phyloP scores from a whole-genome alignment of 2,329 filamentous ascomycete genomes.

The Microdochium nivale region DNA sequence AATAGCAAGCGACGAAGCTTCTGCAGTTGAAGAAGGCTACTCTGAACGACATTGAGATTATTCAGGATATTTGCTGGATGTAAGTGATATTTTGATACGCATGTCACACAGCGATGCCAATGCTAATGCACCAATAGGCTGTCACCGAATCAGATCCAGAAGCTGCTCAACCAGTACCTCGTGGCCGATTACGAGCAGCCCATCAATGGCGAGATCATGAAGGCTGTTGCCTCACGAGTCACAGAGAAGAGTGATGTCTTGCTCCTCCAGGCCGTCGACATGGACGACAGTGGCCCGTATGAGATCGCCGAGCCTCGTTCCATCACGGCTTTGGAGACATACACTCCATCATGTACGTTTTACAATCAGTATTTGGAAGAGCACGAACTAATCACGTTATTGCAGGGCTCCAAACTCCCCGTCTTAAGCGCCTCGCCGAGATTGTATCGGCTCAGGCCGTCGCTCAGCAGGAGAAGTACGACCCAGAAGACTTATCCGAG shows the following conservation, averaged over 20 bases:
- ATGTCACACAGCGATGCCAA: not conserved
- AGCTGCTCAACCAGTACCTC: constrained; percentile 95
- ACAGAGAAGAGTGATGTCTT: constrained; percentile 98
- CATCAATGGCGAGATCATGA: constrained; percentile 99
- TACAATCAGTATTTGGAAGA: not conserved
- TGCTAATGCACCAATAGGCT: constrained; percentile 48
- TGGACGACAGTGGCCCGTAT: constrained; percentile 98
- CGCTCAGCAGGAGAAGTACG: constrained; percentile 80
- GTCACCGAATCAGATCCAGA: constrained; percentile 97
- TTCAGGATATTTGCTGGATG: constrained; percentile 99
- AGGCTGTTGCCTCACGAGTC: constrained; percentile 91
- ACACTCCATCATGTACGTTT: constrained; percentile 87
- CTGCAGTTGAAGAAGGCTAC: constrained; percentile 98
- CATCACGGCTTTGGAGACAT: constrained; percentile 94
- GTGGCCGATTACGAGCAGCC: constrained; percentile 98
- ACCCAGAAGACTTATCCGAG: constrained; percentile 37
- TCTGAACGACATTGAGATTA: constrained; percentile 98
- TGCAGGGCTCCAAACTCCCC: constrained; percentile 86
- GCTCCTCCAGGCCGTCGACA: constrained; percentile 87
- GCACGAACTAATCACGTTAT: constrained; percentile 17
- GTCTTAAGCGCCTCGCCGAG: constrained; percentile 92
- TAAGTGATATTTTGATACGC: constrained; percentile 38
- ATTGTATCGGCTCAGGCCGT: constrained; percentile 96
- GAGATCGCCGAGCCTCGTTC: constrained; percentile 95
- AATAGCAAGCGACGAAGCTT: constrained; percentile 90